Base-by-base conservation (phyloP, 495 filamentous ascomycete species). In the Symbiotaphrina buchneri region DNA sequence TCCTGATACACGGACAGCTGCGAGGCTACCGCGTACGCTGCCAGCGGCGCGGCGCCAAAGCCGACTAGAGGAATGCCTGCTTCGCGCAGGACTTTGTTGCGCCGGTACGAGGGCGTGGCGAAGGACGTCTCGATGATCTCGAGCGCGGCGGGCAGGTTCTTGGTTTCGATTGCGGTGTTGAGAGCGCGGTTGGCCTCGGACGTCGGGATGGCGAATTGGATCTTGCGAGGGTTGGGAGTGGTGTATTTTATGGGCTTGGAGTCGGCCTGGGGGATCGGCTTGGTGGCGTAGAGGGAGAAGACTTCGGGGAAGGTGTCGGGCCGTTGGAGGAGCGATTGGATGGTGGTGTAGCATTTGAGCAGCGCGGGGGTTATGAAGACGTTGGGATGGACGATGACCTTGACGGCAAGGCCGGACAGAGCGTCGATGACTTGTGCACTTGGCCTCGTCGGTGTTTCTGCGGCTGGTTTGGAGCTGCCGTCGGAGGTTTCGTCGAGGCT, bases 211-310 rank as follows among this genome's bases (percentile, higher is more conserved):
- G 82, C 79, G 38, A 68, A 73, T 31, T 67, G 65, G 27, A 70
- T 51, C 35, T 59, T 64, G 38, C 66, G 66, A 3, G 84, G 76
- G 14, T 74, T 74, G 15, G 68, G 63, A 26, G 59, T 46, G 30
- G 44, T 53, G 47, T 69, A 84, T 42, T 52, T 54, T 21, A 75
- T 52, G 2, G 66, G 59, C 3, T 56, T 62, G 24, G 61, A 59
- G 15, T 55, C 52, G 42, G 70, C 56, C 32, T 63, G 53, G 6
- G 80, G 80, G 29, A 71, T 52, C 10, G 78, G 77, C 48, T 95
- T 97, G 43, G 61, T 62, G 31, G 80, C 82, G 41, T 81, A 95
- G 21, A 95, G 64, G 26, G 65, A 46, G 55, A 97, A 75, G 28
- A 77, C 66, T 27, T 71, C 61, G 2, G 87, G 80, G 45, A 94